A percentile compares a stretch with the other conserved stretches of the same genome.
phyloP scores from a whole-genome alignment of 176 grass and related monocot species.

The Musa acuminata region DNA sequence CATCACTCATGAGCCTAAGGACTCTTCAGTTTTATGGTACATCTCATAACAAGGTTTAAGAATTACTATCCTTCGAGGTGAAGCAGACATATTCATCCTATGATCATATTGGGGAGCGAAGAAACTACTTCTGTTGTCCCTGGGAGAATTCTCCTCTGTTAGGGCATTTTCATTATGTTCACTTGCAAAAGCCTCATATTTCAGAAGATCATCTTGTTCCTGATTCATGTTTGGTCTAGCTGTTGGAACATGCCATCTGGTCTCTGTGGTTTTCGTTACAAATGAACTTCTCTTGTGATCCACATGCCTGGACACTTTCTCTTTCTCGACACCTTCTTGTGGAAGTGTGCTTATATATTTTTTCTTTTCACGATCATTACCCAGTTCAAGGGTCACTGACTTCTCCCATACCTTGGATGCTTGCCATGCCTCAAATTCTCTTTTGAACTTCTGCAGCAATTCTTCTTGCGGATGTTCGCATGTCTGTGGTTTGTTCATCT shows the following conservation, averaged over 20 bases:
- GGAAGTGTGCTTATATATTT: conserved; percentile 14
- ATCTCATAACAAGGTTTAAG: conserved; percentile 78
- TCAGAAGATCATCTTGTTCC: not conserved
- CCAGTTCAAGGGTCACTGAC: conserved; percentile 38
- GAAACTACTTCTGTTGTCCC: conserved; percentile 17
- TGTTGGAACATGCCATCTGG: not conserved
- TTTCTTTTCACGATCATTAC: conserved; percentile 23
- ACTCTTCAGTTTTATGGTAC: conserved; percentile 53
- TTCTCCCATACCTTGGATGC: conserved; percentile 40
- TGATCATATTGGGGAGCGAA: conserved; percentile 28
- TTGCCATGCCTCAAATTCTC: conserved; percentile 88
- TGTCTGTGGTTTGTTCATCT: conserved; percentile 35
- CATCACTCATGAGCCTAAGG: conserved; percentile 66
- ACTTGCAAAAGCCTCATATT: not conserved
- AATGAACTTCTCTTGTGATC: conserved; percentile 12
- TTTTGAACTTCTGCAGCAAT: conserved; percentile 91
- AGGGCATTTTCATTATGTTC: not conserved
- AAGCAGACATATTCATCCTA: conserved; percentile 33
- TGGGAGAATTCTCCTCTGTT: conserved; percentile 4
- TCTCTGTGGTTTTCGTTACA: not conserved
- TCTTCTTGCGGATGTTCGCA: conserved; percentile 94
- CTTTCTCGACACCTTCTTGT: conserved; percentile 14
- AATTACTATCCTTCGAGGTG: conserved; percentile 83
- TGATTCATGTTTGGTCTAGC: not conserved
- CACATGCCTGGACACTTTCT: conserved; percentile 16